Percentiles rank a stretch among this genome's conserved stretches.
Conservation (phyloP, 2,329 filamentous ascomycete genomes). For the Pyrenophora tritici-repentis region DNA sequence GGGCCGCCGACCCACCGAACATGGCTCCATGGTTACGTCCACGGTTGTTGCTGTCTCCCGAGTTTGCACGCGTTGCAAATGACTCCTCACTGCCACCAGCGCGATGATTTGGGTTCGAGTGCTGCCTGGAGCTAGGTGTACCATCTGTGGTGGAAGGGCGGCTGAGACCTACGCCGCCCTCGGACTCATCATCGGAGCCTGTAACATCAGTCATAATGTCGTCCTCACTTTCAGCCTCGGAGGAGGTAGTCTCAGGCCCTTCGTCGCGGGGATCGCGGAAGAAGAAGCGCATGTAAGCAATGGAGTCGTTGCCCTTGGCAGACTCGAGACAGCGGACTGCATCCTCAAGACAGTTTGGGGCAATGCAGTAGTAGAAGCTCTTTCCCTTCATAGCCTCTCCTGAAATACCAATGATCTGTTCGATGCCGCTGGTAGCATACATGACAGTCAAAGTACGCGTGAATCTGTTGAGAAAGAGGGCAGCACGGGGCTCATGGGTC, state of each 20-base stretch:
- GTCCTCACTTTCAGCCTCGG: slow-evolving; percentile 59
- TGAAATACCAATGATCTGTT: slow-evolving; percentile 74
- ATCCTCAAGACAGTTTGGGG: slow-evolving; percentile 75
- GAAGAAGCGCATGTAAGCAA: slow-evolving; percentile 86
- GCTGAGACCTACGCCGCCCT: slow-evolving; percentile 53
- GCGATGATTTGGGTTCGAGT: slow-evolving; percentile 22
- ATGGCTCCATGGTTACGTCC: slow-evolving; percentile 40
- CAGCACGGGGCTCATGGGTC: slow-evolving; percentile 78
- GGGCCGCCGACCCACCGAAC: slow-evolving; percentile 35
- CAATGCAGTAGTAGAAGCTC: slow-evolving; percentile 87
- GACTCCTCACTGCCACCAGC: slow-evolving; percentile 25
- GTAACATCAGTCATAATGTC: slow-evolving; percentile 55
- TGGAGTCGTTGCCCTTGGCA: slow-evolving; percentile 88
- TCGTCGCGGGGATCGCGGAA: slow-evolving; percentile 72
- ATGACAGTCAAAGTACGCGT: slow-evolving; percentile 81
- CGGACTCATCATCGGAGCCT: slow-evolving; percentile 54
- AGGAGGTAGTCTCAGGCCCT: slow-evolving; percentile 38
- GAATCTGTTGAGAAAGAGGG: slow-evolving; percentile 84
- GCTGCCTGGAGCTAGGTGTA: slow-evolving; percentile 24
- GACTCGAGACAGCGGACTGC: slow-evolving; percentile 80
- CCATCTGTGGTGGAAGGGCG: slow-evolving; percentile 23
- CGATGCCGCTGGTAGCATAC: slow-evolving; percentile 80
- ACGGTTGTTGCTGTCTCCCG: slow-evolving; percentile 52
- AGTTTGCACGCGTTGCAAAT: slow-evolving; percentile 48
- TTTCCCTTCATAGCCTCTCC: slow-evolving; percentile 72